A percentile compares a stretch with the other conserved stretches of the same genome.
Conservation (phyloP, 2,329 filamentous ascomycete species). For the Clonostachys rosea region DNA sequence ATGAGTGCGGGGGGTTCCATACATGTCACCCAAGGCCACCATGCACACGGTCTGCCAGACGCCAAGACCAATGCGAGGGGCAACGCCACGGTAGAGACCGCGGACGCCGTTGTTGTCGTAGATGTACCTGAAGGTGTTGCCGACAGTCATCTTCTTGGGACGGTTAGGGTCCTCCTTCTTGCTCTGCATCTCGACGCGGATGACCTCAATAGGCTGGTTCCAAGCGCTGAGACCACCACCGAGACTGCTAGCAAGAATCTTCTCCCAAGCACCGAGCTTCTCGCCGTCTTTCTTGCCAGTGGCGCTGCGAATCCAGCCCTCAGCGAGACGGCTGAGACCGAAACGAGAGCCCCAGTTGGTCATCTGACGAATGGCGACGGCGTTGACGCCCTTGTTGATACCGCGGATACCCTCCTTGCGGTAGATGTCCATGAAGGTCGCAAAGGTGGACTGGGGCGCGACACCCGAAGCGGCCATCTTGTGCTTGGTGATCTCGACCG, state of each 20-base stretch:
- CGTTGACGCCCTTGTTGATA: constrained; percentile 98
- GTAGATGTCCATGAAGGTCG: constrained; percentile 97
- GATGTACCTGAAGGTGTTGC: constrained; percentile 81
- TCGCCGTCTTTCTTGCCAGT: constrained; percentile 77
- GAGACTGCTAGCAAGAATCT: constrained; percentile 79
- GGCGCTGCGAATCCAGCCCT: constrained; percentile 75
- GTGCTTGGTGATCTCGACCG: constrained; percentile 98
- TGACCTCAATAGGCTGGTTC: constrained; percentile 99
- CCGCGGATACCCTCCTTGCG: constrained; percentile 87
- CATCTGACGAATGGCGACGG: constrained; percentile 97
- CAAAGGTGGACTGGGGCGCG: constrained; percentile 85
- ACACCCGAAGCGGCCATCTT: constrained; percentile 82
- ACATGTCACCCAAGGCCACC: constrained; percentile 98
- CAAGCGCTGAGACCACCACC: constrained; percentile 95
- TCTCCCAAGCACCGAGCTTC: constrained; percentile 77
- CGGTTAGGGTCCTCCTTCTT: constrained; percentile 97
- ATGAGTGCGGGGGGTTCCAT: constrained; percentile 35
- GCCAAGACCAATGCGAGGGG: constrained; percentile 88
- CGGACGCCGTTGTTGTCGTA: constrained; percentile 83
- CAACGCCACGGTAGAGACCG: constrained; percentile 93
- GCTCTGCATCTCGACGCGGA: constrained; percentile 99
- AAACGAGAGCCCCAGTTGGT: constrained; percentile 99
- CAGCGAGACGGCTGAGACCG: constrained; percentile 85
- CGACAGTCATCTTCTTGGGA: constrained; percentile 98
- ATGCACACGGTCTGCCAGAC: constrained; percentile 99